Evolutionary conservation across 371 early-diverging fungal species (phyloP), one percentile per base, ranked within the genome.

Genomic region (Mycotypha africana): DNA sequence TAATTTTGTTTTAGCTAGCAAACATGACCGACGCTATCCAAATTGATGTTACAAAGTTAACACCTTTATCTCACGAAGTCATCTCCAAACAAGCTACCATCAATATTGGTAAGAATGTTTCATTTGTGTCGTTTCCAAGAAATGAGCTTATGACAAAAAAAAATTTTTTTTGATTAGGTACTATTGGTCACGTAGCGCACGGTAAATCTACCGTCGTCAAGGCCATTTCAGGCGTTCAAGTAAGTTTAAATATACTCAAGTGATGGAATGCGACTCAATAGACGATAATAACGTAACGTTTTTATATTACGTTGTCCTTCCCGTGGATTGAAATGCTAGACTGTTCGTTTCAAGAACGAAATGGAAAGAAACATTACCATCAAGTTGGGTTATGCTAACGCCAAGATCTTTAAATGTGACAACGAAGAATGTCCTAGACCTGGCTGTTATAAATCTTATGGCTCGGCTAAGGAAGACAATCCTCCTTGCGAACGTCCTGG

Each of bases 131-230:
- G 15, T 21, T 12, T 10, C 3, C 19, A 38, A 16, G 31, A 42
- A 31, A 49, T 35, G 37, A n/a, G n/a, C 25, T 28, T 41, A 24
- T 26, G 5, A 35, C 19, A 34, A 28, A 11, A 38, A 38, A 43
- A 47, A 53, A 47, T 35, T 31, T 33, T 41, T 54, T 49, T 30
- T 53, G 7, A 16, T 12, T 65, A 86, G 97, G 96, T 62, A 99
- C 99, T 41, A 99, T 99, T 70, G 99, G 99, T 42, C 99, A 99
- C 81, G 99, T 99, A 62, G 99, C 99, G 42, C 99, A 99, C 85
- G 99, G 99, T 63, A 99, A 99, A 86, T 96, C 98, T 14, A 99
- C 99, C 4, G 94, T 99, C 28, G 99, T 99, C 47, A 97, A 93
- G 69, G 98, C 99, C 42, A 98, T 99, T 59, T 98, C 98, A 40